Evolutionary conservation across 768 basidiomycete genomes (phyloP).

Genomic region (Rhizopogon vulgaris): DNA sequence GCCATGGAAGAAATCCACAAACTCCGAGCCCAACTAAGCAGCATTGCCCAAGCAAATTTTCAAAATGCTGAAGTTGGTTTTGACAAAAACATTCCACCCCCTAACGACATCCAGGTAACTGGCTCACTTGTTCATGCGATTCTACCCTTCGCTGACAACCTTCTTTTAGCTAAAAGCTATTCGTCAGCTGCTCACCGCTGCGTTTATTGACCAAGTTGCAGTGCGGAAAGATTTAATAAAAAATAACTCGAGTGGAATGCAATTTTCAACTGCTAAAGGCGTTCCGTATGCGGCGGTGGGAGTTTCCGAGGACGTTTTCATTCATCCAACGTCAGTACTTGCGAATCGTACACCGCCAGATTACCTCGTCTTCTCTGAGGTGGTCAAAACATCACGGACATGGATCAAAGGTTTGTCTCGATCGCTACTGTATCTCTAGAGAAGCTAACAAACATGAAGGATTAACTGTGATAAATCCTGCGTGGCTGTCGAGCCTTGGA

Average conservation of each 20-base stretch:
- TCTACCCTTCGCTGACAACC: conserved; percentile 1
- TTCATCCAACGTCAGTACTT: conserved; percentile 86
- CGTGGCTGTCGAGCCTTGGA: conserved; percentile 82
- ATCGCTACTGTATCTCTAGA: background rate
- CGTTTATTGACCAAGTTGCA: conserved; percentile 94
- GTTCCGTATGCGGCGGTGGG: conserved; percentile 81
- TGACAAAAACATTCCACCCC: conserved; percentile 63
- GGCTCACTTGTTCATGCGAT: background rate
- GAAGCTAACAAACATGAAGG: conserved; percentile 35
- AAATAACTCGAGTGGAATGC: conserved; percentile 51
- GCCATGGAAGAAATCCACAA: conserved; percentile 99
- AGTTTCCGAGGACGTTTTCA: conserved; percentile 80
- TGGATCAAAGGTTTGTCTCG: conserved; percentile 69
- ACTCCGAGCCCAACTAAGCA: conserved; percentile 80
- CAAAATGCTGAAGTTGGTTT: conserved; percentile 57
- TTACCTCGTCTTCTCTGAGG: conserved; percentile 78
- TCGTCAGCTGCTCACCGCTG: conserved; percentile 80
- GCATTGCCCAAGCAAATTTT: conserved; percentile 78
- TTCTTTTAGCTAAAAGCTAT: conserved; percentile 78
- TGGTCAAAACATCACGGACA: conserved; percentile 66
- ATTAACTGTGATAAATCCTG: conserved; percentile 78
- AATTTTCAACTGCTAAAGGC: conserved; percentile 70
- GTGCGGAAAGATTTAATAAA: conserved; percentile 79
- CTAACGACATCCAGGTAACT: conserved; percentile 68
- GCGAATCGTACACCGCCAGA: conserved; percentile 71